Conservation (phyloP, 352 stramenopile genomes). For the Globisporangium camurandrum region DNA sequence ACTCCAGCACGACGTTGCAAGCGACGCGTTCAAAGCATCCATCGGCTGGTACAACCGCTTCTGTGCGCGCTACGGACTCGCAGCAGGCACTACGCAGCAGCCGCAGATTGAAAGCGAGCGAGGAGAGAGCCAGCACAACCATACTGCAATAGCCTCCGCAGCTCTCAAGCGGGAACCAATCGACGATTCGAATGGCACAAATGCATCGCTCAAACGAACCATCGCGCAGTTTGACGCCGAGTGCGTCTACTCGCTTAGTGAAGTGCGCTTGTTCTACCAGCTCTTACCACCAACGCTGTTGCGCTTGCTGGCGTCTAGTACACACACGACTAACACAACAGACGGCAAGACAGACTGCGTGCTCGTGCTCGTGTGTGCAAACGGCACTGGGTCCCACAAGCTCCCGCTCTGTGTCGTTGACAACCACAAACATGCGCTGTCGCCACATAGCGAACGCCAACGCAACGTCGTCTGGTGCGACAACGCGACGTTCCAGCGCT, state of each 20-base stretch:
- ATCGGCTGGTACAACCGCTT: slow-evolving; percentile 81
- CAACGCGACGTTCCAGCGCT: slow-evolving; percentile 41
- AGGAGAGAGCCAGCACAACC: neutral
- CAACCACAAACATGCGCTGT: slow-evolving; percentile 8
- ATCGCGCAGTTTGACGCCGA: slow-evolving; percentile 27
- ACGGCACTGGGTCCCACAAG: slow-evolving; percentile 48
- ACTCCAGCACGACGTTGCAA: slow-evolving; percentile 27
- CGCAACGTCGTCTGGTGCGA: slow-evolving; percentile 51
- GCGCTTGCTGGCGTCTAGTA: slow-evolving; percentile 1
- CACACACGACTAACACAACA: neutral
- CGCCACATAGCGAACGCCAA: slow-evolving; percentile 29
- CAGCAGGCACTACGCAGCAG: slow-evolving; percentile 12
- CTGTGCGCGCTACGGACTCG: slow-evolving; percentile 54
- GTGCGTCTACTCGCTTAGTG: slow-evolving; percentile 43
- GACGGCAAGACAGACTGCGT: slow-evolving; percentile 21
- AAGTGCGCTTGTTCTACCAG: slow-evolving; percentile 47
- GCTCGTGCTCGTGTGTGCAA: slow-evolving; percentile 39
- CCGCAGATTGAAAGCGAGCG: neutral
- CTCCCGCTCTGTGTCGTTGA: slow-evolving; percentile 42
- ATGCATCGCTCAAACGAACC: slow-evolving; percentile 9
- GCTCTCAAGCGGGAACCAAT: neutral
- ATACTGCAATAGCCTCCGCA: neutral
- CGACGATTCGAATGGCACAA: slow-evolving; percentile 2
- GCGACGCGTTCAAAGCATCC: slow-evolving; percentile 46
- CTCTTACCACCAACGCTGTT: slow-evolving; percentile 22